Evolutionary conservation across 2,329 filamentous ascomycete species (phyloP), one percentile per base, ranked within the genome.

Genomic region (Xylariaceae sp.): DNA sequence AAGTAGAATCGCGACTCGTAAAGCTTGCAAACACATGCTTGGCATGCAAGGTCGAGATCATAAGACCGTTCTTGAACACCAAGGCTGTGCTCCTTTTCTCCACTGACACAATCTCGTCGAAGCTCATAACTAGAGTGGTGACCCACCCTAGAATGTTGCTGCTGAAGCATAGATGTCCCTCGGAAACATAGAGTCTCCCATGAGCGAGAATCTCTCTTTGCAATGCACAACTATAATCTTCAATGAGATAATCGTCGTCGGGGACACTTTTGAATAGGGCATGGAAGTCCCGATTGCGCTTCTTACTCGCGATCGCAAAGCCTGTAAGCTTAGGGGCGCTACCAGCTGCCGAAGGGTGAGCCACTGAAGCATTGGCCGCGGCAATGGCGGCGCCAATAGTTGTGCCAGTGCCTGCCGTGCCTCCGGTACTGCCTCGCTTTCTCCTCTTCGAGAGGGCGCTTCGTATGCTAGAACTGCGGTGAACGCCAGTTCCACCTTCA

Each of bases 91-190:
- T 97, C 71, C 96, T 89, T 76, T 97, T 97, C 74, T 99, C 94
- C 6, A 99, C 89, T 1, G 93, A 92, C 16, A 97, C 91, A 53
- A 99, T 91, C 72, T 99, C 94, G 68, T 99, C 94, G 70, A 99
- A 99, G 71, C 92, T 95, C 77, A 99, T 96, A 46, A 99, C 93
- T 35, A 99, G 78, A 1, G 94, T 99, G 0, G 94, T 99, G 18
- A 95, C 89, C 94, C 94, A 99, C 48, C 94, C 94, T 40, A 99
- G 83, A 61, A 99, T 99, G 70, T 99, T 99, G 77, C 94, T 97
- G 67, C 92, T 97, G 74, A 99, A 99, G 77, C 94, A 99, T 40
- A 99, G 85, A 69, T 99, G 93, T 9, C 93, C 92, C 74, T 99
- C 94, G 0, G 94, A 97, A 35, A 99, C 91, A 67, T 99, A 99